Evolutionary conservation across 371 early-diverging fungal species (phyloP).

Genomic region (Apophysomyces sp.): DNA sequence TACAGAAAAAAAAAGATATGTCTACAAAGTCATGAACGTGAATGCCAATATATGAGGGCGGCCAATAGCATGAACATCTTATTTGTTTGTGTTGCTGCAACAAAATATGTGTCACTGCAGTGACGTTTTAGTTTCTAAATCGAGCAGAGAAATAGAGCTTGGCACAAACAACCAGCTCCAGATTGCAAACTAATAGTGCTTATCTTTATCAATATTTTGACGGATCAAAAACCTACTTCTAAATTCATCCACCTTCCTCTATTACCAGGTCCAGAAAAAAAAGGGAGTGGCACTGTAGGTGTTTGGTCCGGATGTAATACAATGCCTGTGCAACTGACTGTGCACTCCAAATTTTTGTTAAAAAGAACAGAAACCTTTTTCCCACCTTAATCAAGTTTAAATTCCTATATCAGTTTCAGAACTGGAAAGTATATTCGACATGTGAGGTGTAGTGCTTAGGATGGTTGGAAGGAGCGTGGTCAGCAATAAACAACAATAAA

Average conservation of each 20-base stretch:
- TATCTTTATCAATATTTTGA: not conserved
- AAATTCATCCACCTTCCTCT: not conserved
- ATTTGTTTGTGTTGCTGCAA: not conserved
- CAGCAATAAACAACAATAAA: not conserved
- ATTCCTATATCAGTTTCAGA: not conserved
- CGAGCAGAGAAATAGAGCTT: not conserved
- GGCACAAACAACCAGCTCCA: not conserved
- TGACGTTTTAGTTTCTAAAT: not conserved
- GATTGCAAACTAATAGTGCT: not conserved
- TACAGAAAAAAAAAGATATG: not conserved
- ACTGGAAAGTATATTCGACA: not conserved
- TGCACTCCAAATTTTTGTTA: not conserved
- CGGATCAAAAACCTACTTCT: not conserved
- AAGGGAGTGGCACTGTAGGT: not conserved
- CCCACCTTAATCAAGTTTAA: conserved; percentile 1
- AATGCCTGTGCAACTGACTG: not conserved
- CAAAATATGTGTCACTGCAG: not conserved
- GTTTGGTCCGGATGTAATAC: not conserved
- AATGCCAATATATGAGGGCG: not conserved
- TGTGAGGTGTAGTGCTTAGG: not conserved
- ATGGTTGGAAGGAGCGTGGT: not conserved
- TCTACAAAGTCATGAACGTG: not conserved
- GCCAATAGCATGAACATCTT: not conserved
- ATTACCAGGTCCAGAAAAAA: not conserved
- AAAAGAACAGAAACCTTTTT: not conserved